A percentile compares a stretch with the other conserved stretches of the same genome.
These are phyloP conservation scores for Rhododendron henanense DNA, from an alignment of 148 eudicot genomes.

Conservation along the genomic window DNA sequence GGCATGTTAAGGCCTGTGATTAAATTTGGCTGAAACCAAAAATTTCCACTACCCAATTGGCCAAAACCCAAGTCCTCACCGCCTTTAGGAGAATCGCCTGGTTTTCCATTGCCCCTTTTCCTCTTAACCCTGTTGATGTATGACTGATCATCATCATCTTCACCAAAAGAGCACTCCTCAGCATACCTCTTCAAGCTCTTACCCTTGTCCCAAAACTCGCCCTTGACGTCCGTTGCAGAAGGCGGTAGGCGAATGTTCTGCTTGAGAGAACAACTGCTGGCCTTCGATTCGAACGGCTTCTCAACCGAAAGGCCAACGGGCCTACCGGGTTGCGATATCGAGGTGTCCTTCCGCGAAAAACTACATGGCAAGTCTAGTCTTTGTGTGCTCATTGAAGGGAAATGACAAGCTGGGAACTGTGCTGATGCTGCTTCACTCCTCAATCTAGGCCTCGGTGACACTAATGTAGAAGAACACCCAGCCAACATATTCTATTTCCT, in stretches of 20 bases:
- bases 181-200: slow-evolving; percentile 67
- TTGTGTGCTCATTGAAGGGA: slow-evolving; percentile 94
- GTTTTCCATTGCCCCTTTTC: slow-evolving; percentile 47
- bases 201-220: slow-evolving; percentile 60
- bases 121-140: slow-evolving; percentile 44
- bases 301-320: slow-evolving; percentile 60
- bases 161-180: slow-evolving; percentile 35
- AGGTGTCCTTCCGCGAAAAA: slow-evolving; percentile 56
- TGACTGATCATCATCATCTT: slow-evolving; percentile 45
- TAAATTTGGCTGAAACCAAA: slow-evolving; percentile 52
- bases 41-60: slow-evolving; percentile 48
- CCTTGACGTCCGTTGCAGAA: slow-evolving; percentile 40
- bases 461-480: slow-evolving; percentile 81
- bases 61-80: slow-evolving; percentile 34
- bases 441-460: slow-evolving; percentile 88
- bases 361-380: slow-evolving; percentile 82
- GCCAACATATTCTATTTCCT: slow-evolving; percentile 84
- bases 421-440: slow-evolving; percentile 60
- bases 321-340: slow-evolving; percentile 45
- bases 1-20: slow-evolving; percentile 35
- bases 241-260: slow-evolving; percentile 56
- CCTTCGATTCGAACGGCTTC: slow-evolving; percentile 40
- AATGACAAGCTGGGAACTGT: slow-evolving; percentile 75
- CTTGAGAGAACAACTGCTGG: slow-evolving; percentile 41
- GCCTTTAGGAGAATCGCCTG: slow-evolving; percentile 26